Base-by-base conservation (phyloP, 805 yeast species). In the Kazachstania kunashirensis region DNA sequence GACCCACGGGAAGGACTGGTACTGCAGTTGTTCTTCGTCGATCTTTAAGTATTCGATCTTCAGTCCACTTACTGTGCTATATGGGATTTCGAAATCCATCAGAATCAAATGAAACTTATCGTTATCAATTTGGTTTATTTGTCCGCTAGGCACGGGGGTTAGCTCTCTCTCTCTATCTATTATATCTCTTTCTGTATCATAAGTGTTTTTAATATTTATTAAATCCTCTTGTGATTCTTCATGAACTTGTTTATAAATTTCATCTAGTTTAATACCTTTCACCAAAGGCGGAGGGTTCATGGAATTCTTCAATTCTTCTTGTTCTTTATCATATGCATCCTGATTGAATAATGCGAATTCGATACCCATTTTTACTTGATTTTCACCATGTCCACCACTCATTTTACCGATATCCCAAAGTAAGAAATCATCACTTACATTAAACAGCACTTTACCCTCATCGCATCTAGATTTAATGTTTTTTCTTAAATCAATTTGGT, bases 1-100 rank as follows among this genome's bases (percentile, higher is more conserved):
- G 1, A 82, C 79, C 94, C 94, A 82, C 0, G 92, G 88, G 50
- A 82, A 81, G 29, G 83, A 71, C 5, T 82, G 75, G 46, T 77
- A 77, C 36, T 70, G 64, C 50, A 80, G 54, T 35, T 66, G 68
- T 5, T 69, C 71, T 48, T 82, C 94, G 17, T 71, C 72, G 12
- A 82, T 79, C 43, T 77, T 75, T 34, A 82, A 54, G 46, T 76
- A 82, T 25, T 73, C 80, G 16, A 82, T 68, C 46, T 74, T 75
- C 25, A 82, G 57, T 0, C 85, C 85, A 29, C 84, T 75, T 42
- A 77, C 71, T 0, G 84, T 67, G 39, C 70, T 57, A 57, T 76
- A 70, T 2, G 83, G 83, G 31, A 83, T 68, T 42, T 77, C 75
- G 48, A 82, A 83, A 35, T 68, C 68, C 28, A 76, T 70, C 41